Conservation (phyloP, 495 filamentous ascomycete species). For the Penicillium steckii region DNA sequence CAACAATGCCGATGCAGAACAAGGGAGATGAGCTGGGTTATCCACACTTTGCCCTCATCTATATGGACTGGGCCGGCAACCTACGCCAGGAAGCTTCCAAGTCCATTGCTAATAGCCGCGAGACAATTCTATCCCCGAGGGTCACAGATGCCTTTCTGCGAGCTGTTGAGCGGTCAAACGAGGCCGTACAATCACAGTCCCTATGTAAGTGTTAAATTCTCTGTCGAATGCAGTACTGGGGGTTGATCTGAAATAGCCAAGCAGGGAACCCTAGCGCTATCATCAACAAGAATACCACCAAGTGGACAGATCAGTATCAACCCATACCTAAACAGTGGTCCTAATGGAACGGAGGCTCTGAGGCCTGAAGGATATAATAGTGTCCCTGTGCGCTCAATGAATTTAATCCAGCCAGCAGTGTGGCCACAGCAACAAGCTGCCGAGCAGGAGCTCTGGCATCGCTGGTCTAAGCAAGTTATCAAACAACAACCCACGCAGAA, state of each 20-base stretch:
- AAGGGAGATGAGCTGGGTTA: conserved; percentile 20
- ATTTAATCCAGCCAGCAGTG: conserved; percentile 6
- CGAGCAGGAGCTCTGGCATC: conserved; percentile 5
- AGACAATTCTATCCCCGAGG: conserved; percentile 33
- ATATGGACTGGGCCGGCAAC: conserved; percentile 36
- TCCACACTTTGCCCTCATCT: conserved; percentile 40
- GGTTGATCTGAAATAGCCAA: no score
- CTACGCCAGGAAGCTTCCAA: conserved; percentile 37
- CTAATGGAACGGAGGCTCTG: no score
- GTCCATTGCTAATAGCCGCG: conserved; percentile 34
- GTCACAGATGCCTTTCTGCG: conserved; percentile 36
- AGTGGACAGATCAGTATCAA: no score
- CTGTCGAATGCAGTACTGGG: no score
- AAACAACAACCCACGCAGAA: conserved; percentile 11
- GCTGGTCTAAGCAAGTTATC: not conserved
- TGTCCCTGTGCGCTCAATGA: no score
- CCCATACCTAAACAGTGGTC: not conserved
- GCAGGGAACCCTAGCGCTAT: no score
- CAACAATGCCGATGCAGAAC: conserved; percentile 27
- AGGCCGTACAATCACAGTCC: conserved; percentile 5
- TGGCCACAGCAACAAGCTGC: conserved; percentile 9
- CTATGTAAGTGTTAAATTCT: conserved; percentile 17
- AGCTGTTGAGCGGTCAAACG: conserved; percentile 34
- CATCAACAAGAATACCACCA: no score
- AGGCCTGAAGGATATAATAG: no score